These are phyloP conservation scores for Infundibulicybe gibba DNA, from an alignment of 768 basidiomycete genomes.

Conservation along the genomic window DNA sequence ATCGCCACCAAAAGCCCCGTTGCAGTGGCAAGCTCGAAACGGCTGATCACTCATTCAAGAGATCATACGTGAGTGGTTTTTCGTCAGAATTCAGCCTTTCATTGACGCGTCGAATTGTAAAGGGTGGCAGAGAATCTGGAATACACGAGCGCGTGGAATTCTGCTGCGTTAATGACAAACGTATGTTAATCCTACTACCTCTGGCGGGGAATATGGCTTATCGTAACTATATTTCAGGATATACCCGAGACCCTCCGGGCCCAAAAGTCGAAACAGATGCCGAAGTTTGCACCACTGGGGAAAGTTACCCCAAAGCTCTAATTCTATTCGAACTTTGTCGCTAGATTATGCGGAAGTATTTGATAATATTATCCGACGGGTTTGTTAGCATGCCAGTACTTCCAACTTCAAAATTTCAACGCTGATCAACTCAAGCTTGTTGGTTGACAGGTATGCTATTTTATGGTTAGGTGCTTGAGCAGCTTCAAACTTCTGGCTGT, in stretches of 20 bases:
- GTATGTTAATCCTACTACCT: conserved; percentile 17
- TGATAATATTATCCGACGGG: too few species aligned
- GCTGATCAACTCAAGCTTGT: too few species aligned
- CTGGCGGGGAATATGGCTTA: neutral
- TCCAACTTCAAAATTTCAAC: too few species aligned
- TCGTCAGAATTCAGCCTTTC: neutral
- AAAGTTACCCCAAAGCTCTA: conserved; percentile 17
- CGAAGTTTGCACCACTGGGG: conserved; percentile 23
- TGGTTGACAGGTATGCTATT: too few species aligned
- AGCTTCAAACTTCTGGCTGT: too few species aligned
- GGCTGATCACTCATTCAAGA: conserved; percentile 69
- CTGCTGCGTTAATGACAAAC: conserved; percentile 35
- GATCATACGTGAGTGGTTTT: conserved; percentile 65
- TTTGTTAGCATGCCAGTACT: too few species aligned
- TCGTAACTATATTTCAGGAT: conserved; percentile 23
- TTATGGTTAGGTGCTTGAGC: too few species aligned
- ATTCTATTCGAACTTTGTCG: neutral
- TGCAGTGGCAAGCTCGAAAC: conserved; percentile 75
- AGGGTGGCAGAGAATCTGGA: conserved; percentile 39
- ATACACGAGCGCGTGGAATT: conserved; percentile 44
- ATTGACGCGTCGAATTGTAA: neutral
- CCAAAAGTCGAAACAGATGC: conserved; percentile 22
- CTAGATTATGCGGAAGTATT: too few species aligned
- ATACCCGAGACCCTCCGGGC: conserved; percentile 31
- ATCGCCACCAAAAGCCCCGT: conserved; percentile 80